Evolutionary conservation across 2,329 filamentous ascomycete species (phyloP), one percentile per base, ranked within the genome.

Genomic region (Trichophyton equinum): DNA sequence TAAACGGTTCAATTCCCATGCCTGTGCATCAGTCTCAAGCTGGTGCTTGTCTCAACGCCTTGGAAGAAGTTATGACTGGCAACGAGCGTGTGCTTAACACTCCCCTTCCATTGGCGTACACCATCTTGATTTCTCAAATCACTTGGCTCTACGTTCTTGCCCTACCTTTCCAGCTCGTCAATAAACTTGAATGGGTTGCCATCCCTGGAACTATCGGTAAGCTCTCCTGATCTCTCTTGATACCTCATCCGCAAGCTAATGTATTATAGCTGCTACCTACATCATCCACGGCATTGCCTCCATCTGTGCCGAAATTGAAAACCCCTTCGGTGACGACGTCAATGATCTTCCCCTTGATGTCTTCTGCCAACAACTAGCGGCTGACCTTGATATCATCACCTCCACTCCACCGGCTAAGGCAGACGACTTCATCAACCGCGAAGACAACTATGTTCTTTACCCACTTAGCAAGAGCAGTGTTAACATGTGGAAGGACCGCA

Each of bases 121-220:
- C 82, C 65, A 94, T 95, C 67, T 84, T 88, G 67, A 91, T 94
- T 71, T 85, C 85, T 20, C 89, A 95, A 71, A 92, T 94, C 69
- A 89, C 89, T 36, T 91, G 88, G 84, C 82, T 91, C 58, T 95
- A 94, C 74, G 85, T 94, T 59, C 75, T 90, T 66, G 79, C 89
- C 36, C 80, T 95, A 0, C 89, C 89, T 4, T 94, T 94, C 79
- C 89, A 95, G 75, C 82, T 95, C 5, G 82, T 83, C 69, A 69
- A 72, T 0, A 71, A 74, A 2, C 81, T 95, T 0, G 67, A 74
- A 6, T 94, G 86, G 85, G 80, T 91, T 65, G 86, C 89, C 11
- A 91, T 94, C 65, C 89, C 89, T 0, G 89, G 85, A 38, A 86
- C 85, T 51, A 76, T 91, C 15, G 79, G 75, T 73, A 66, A 68